Evolutionary conservation across 345 rosid species (phyloP).

Genomic region (Gossypium sturtianum): DNA sequence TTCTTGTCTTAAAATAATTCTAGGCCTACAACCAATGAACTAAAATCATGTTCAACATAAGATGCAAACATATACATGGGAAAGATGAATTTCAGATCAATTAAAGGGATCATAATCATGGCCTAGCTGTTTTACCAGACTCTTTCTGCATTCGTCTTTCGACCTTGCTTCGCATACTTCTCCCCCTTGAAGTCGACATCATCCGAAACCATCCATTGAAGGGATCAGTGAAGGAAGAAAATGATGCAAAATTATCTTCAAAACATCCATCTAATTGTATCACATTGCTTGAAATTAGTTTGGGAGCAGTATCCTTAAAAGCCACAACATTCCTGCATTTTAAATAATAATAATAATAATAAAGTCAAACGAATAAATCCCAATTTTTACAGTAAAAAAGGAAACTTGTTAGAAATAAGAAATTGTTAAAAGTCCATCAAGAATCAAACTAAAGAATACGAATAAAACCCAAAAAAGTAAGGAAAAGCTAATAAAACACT

Average conservation of each 20-base stretch:
- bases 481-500: background rate
- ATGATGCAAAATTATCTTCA: conserved; percentile 20
- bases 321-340: conserved; percentile 31
- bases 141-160: conserved; percentile 87
- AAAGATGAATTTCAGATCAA: background rate
- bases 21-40: background rate
- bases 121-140: conserved; percentile 75
- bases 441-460: background rate
- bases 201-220: conserved; percentile 40
- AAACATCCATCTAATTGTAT: conserved; percentile 10
- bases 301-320: conserved; percentile 22
- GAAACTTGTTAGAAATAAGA: background rate
- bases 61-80: background rate
- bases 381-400: background rate
- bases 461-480: background rate
- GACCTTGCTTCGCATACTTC: conserved; percentile 92
- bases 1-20: background rate
- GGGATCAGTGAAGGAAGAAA: conserved; percentile 12
- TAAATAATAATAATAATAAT: background rate
- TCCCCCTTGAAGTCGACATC: conserved; percentile 81
- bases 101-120: too few species aligned
- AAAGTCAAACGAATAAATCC: background rate
- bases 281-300: conserved; percentile 10
- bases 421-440: too few species aligned
- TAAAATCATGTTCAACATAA: background rate